A percentile compares a stretch with the other conserved stretches of the same genome.
Conservation (phyloP, 176 grass and related monocot genomes). For the Zea mays region DNA sequence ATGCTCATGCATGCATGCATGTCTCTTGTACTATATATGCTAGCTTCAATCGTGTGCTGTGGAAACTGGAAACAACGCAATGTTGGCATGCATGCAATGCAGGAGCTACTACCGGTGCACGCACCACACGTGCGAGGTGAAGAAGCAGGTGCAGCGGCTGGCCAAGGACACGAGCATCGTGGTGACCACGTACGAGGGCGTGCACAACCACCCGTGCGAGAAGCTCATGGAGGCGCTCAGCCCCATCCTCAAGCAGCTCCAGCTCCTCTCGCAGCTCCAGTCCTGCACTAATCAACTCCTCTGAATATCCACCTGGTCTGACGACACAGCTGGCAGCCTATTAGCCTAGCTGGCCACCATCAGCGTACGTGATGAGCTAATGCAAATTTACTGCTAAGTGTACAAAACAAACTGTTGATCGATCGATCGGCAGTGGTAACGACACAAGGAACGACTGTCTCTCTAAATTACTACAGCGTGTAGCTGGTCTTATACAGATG, state of each 20-base stretch:
- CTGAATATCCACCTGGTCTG: neutral
- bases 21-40: no score
- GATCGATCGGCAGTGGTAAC: neutral
- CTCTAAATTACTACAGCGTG: neutral
- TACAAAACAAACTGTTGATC: neutral
- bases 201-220: constrained; percentile 68
- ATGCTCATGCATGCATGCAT: neutral
- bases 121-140: constrained; percentile 59
- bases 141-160: constrained; percentile 68
- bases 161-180: constrained; percentile 59
- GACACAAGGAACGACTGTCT: constrained; percentile 20
- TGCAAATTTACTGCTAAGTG: neutral
- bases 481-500: constrained; percentile 19
- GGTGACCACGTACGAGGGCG: constrained; percentile 66
- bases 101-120: constrained; percentile 77
- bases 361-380: neutral
- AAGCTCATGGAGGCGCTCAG: constrained; percentile 61
- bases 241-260: constrained; percentile 57
- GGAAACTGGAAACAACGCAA: neutral
- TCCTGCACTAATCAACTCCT: neutral
- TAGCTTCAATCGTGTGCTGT: no score
- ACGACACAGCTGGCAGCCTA: neutral
- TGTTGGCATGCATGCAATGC: neutral
- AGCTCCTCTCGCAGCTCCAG: constrained; percentile 52
- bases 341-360: neutral